Percentiles rank a stretch among this genome's conserved stretches.
These are phyloP conservation scores for Castanea mollissima DNA, from an alignment of 306 rosid genomes.

Conservation along the genomic window DNA sequence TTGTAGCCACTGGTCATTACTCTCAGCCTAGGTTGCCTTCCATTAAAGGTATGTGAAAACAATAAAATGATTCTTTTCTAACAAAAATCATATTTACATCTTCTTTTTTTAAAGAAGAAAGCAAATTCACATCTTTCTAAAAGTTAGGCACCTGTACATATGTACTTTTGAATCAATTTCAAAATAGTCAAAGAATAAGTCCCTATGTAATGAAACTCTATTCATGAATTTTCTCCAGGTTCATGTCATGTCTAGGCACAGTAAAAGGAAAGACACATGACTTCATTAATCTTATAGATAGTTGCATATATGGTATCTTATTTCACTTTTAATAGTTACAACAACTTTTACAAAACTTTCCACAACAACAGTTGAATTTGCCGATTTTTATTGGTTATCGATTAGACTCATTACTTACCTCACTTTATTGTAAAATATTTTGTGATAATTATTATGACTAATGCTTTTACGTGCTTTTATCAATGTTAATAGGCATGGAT, in stretches of 20 bases:
- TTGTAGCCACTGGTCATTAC: conserved; percentile 91
- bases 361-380: too few relatives aligned
- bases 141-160: too few relatives aligned
- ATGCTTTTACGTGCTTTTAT: conserved; percentile 4
- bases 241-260: neutral
- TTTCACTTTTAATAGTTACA: too few relatives aligned
- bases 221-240: conserved; percentile 5
- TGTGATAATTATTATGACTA: too few relatives aligned
- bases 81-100: neutral
- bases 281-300: neutral
- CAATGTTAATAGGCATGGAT: conserved; percentile 59
- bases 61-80: neutral
- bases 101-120: too few relatives aligned
- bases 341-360: too few relatives aligned
- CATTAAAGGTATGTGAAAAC: conserved; percentile 48
- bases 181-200: neutral
- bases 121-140: too few relatives aligned
- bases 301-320: too few relatives aligned
- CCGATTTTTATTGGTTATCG: too few relatives aligned
- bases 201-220: neutral
- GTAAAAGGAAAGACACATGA: neutral
- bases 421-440: too few relatives aligned
- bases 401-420: too few relatives aligned
- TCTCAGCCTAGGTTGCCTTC: conserved; percentile 78
- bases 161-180: neutral